Evolutionary conservation across 345 rosid genomes (phyloP), one percentile per base, ranked within the genome.

Genomic region (Salix purpurea): DNA sequence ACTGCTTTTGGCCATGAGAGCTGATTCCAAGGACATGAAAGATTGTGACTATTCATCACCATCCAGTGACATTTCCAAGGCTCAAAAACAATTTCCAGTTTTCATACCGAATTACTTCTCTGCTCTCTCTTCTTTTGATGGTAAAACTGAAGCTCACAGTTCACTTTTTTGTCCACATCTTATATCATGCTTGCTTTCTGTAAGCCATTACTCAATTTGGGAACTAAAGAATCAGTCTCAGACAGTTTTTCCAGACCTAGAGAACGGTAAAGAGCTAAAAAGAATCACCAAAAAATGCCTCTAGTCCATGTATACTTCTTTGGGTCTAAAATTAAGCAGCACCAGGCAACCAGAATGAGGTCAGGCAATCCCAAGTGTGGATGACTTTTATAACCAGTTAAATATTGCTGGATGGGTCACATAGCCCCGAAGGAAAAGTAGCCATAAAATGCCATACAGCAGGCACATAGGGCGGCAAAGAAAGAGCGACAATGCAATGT

Each of bases 11-110:
- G 79, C 70, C 67, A 65, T 74, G 78, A 76, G 87, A 88, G 86
- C 90, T 81, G 89, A 91, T 87, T 88, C 90, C 81, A 87, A 91
- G 91, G 89, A 89, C 91, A 65, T 74, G 52, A 28, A 15, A 70
- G 94, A 89, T 23, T 60, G 85, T 50, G 92, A 91, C 94, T 60
- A 89, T 83, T 90, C 91, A 89, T 87, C 84, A 23, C 94, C 85
- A 77, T 82, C 85, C 80, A 28, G 23, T 83, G 74, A 76, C 76
- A 87, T 88, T 91, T 84, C 90, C 90, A 73, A 90, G 36, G 68
- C 54, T 37, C 37, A 28, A 52, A 58, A 9, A 23, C 71, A 24
- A 70, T 74, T 68, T 77, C 81, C 78, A 42, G 69, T 71, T 72
- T 16, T 7, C 37, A 69, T 58, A 6, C 34, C 67, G 39, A 15